Base-by-base conservation (phyloP, 2,329 filamentous ascomycete genomes). In the Paracoccidioides brasiliensis region DNA sequence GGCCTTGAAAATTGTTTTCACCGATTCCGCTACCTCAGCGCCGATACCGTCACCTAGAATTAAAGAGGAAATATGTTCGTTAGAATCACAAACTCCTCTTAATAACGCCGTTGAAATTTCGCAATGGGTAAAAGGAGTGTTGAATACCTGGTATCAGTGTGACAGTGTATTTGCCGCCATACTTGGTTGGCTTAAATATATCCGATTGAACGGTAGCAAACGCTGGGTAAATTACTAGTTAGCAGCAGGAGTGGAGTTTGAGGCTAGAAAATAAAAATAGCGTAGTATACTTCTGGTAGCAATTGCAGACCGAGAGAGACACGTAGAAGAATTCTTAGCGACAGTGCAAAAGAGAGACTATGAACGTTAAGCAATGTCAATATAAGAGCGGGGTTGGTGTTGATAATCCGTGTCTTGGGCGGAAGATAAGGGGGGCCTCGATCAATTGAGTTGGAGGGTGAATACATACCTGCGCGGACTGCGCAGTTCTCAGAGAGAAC, bases 1-100 rank as follows among this genome's bases (percentile, higher is more conserved):
- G 72, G 91, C 90, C 83, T 96, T 97, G 85, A 97, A 97, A 74
- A 98, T 86, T 64, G 91, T 94, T 85, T 96, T 95, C 74, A 98
- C 91, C 61, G 89, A 93, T 78, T 97, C 90, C 67, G 91, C 90
- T 60, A 97, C 90, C 78, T 98, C 93, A 74, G 89, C 88, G 74
- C 93, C 93, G 72, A 98, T 95, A 79, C 93, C 93, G 69, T 98
- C 93, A 77, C 82, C 82, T 84, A 62, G 6, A 42, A 15, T 54
- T 40, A 32, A 35, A 14, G n/a, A 49, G 44, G 22, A 48, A 42
- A 22, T 22, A 22, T 28, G 2, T 41, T 15, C 28, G 42, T 53
- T 45, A 53, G 41, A 28, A 44, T 53, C 38, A 41, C 38, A 37
- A n/a, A 38, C 42, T 41, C 38, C 41, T 40, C 48, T 44, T 44